Conservation (phyloP, 306 rosid species). For the Casuarina glauca region DNA sequence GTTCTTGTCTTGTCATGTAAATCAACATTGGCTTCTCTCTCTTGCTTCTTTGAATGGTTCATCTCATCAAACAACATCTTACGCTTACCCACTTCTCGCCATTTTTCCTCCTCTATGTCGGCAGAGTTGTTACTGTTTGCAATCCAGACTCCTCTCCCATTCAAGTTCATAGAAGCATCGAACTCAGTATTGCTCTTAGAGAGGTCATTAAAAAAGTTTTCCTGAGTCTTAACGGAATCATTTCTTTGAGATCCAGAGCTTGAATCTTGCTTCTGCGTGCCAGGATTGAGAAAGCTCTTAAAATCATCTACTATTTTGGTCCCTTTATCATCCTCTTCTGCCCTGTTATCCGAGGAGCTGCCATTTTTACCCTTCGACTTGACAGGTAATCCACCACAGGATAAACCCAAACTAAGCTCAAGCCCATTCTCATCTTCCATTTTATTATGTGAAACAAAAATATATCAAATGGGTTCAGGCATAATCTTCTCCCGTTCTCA, state of each 20-base stretch:
- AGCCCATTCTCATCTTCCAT: constrained; percentile 96
- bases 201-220: constrained; percentile 84
- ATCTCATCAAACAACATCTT: constrained; percentile 66
- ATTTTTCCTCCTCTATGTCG: constrained; percentile 70
- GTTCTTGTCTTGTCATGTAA: constrained; percentile 66
- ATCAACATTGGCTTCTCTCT: constrained; percentile 58
- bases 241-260: constrained; percentile 47
- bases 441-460: constrained; percentile 27
- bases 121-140: constrained; percentile 45
- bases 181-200: constrained; percentile 61
- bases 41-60: constrained; percentile 66
- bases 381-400: constrained; percentile 74
- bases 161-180: constrained; percentile 59
- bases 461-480: constrained; percentile 27
- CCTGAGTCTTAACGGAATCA: constrained; percentile 63
- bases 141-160: constrained; percentile 68
- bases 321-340: constrained; percentile 70
- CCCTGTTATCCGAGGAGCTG: constrained; percentile 55
- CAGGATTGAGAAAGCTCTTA: constrained; percentile 64
- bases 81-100: constrained; percentile 56
- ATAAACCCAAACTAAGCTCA: constrained; percentile 95
- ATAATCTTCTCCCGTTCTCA: constrained; percentile 20
- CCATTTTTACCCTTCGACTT: constrained; percentile 77
- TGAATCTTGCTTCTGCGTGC: constrained; percentile 67
- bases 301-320: constrained; percentile 76